Evolutionary conservation across 2,329 filamentous ascomycete genomes (phyloP).

Genomic region (Calonectria crousiana): DNA sequence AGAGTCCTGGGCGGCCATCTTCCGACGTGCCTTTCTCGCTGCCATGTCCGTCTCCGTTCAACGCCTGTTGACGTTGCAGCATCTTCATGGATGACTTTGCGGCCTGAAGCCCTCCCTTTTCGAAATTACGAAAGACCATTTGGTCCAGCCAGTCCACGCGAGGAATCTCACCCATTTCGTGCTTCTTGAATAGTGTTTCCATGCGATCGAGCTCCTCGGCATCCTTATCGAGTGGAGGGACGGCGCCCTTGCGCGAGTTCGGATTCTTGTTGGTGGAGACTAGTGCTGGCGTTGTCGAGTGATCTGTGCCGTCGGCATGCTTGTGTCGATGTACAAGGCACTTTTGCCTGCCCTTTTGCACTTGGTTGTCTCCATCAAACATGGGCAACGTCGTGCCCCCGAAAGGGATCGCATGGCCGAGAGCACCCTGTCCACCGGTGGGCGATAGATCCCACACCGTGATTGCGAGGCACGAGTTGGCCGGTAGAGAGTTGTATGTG

Average conservation of each 20-base stretch:
- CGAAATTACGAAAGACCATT: slow-evolving; percentile 90
- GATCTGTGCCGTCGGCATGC: slow-evolving; percentile 86
- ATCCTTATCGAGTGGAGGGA: slow-evolving; percentile 73
- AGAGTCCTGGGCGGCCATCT: slow-evolving; percentile 61
- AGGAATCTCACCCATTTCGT: slow-evolving; percentile 96
- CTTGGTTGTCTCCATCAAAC: slow-evolving; percentile 93
- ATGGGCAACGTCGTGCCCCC: slow-evolving; percentile 91
- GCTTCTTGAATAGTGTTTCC: slow-evolving; percentile 93
- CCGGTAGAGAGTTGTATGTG: slow-evolving; percentile 83
- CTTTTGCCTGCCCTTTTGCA: slow-evolving; percentile 93
- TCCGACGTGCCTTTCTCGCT: slow-evolving; percentile 46
- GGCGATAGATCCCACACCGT: slow-evolving; percentile 96
- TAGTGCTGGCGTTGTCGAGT: slow-evolving; percentile 80
- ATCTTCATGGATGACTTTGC: slow-evolving; percentile 74
- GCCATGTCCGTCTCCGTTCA: slow-evolving; percentile 52
- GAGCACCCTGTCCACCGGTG: slow-evolving; percentile 75
- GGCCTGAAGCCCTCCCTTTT: slow-evolving; percentile 77
- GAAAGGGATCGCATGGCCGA: slow-evolving; percentile 88
- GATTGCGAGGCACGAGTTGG: slow-evolving; percentile 87
- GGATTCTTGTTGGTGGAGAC: slow-evolving; percentile 68
- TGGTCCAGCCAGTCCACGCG: slow-evolving; percentile 96
- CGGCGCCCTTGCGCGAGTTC: slow-evolving; percentile 61
- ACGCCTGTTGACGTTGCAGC: slow-evolving; percentile 60
- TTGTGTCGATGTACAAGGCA: slow-evolving; percentile 87
- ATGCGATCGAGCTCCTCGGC: slow-evolving; percentile 89